Evolutionary conservation across 345 rosid genomes (phyloP).

Genomic region (Rhodamnia rubescens): DNA sequence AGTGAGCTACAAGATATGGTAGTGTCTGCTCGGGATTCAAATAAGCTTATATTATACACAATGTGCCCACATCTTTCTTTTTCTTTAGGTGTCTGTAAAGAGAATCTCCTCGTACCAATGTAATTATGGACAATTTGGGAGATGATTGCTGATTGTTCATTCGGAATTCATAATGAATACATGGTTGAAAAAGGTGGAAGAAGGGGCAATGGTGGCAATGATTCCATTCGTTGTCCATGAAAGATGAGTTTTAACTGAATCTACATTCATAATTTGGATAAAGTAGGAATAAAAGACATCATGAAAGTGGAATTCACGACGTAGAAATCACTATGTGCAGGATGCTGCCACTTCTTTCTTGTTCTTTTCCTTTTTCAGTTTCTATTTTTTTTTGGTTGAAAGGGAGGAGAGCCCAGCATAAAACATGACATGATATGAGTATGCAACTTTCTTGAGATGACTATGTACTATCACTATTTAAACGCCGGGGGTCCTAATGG

Average conservation of each 20-base stretch:
- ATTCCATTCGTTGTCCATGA: constrained; percentile 14
- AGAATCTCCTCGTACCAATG: neutral
- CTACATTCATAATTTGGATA: neutral
- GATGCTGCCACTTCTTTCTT: neutral
- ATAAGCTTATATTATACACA: neutral
- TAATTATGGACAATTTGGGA: neutral
- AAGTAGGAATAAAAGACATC: neutral
- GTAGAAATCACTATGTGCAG: neutral
- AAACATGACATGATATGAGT: neutral
- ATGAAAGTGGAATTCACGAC: neutral
- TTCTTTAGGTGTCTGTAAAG: neutral
- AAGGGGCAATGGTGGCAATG: constrained; percentile 8
- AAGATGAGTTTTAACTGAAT: constrained; percentile 15
- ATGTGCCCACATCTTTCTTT: neutral
- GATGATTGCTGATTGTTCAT: neutral
- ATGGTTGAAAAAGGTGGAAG: neutral
- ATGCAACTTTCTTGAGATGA: neutral
- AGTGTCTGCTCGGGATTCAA: neutral
- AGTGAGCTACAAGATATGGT: neutral
- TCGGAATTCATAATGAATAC: neutral
- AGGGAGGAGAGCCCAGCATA: neutral
- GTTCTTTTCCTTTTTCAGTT: neutral
- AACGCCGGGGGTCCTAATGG: neutral
- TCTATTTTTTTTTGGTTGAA: neutral
- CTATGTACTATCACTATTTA: neutral